Base-by-base conservation (phyloP, 139 green algal species). In the Spirogloea muscicola region DNA sequence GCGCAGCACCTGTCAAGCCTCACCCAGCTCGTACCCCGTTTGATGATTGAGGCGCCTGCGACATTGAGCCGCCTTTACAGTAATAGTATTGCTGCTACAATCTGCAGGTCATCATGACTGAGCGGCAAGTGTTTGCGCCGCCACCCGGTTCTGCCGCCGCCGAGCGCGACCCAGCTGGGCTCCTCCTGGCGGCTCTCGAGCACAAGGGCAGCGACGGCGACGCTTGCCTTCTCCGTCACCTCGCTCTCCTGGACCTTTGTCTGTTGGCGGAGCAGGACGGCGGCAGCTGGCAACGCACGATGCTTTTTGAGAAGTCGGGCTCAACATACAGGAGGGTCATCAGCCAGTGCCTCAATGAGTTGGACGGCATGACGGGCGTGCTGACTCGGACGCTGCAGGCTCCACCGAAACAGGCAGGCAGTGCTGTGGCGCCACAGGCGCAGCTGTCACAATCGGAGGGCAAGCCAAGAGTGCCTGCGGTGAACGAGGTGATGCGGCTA, bases 191-290 rank as follows among this genome's bases (percentile, higher is more conserved):
- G 25, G 68, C 68, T 13, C 58, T 76, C 52, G 64, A 58, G 25
- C 69, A 29, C 64, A 9, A 62, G 5, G 6, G 38, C 18, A 74
- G 3, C 40, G 21, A 6, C 64, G 3, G 31, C 21, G 58, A 75
- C 3, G 4, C 51, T 31, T 31, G 16, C 37, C 37, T 64, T 27
- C 10, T 78, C 5, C 40, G 25, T 2, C 63, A 79, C 25, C 33
- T 79, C 27, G 71, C 71, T 21, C 10, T 76, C 25, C 31, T 76
- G 2, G 71, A 79, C 63, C 60, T 79, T 25, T 79, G 66, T 25
- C 29, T 64, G 13, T 25, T 79, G 18, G 61, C 63, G 16, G 71
- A 79, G 41, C 21, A 25, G 36, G 63, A 70, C 31, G 71, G 21
- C 13, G 64, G 66, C 31, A 42, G 13, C 10, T 79, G 46, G 71